These are phyloP conservation scores for Hevea brasiliensis DNA, from an alignment of 345 rosid genomes.

Conservation along the genomic window DNA sequence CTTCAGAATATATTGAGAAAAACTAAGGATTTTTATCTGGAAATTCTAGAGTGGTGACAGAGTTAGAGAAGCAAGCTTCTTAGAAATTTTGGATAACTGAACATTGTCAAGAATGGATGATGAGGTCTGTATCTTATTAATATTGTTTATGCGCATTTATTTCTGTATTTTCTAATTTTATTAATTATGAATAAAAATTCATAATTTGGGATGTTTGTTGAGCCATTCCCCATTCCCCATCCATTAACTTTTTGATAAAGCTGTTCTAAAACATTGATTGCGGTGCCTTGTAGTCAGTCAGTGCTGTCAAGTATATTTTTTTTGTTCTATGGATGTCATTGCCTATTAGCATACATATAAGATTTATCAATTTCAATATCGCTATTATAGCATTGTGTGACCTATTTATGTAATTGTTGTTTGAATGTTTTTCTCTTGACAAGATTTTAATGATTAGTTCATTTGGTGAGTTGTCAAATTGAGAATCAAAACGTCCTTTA, in stretches of 20 bases:
- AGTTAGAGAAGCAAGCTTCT: neutral
- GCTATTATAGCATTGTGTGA: neutral
- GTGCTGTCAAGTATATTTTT: neutral
- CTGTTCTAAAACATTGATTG: neutral
- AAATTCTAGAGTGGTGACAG: neutral
- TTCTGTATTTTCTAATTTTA: neutral
- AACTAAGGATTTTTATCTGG: neutral
- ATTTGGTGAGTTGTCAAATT: neutral
- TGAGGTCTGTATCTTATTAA: neutral
- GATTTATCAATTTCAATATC: neutral
- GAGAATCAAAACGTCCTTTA: no score
- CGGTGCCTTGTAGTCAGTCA: neutral
- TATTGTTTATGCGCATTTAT: neutral
- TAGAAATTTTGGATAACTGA: neutral
- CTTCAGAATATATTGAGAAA: neutral
- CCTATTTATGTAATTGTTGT: neutral
- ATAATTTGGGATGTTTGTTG: no score
- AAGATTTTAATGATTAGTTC: neutral
- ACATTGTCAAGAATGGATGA: neutral
- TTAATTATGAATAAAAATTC: neutral
- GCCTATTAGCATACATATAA: no score
- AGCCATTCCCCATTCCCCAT: no score
- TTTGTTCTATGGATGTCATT: neutral
- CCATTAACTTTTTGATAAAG: neutral
- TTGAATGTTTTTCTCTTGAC: neutral